phyloP scores from a whole-genome alignment of 2,329 filamentous ascomycete species.

The Ceratocystis papillata region DNA sequence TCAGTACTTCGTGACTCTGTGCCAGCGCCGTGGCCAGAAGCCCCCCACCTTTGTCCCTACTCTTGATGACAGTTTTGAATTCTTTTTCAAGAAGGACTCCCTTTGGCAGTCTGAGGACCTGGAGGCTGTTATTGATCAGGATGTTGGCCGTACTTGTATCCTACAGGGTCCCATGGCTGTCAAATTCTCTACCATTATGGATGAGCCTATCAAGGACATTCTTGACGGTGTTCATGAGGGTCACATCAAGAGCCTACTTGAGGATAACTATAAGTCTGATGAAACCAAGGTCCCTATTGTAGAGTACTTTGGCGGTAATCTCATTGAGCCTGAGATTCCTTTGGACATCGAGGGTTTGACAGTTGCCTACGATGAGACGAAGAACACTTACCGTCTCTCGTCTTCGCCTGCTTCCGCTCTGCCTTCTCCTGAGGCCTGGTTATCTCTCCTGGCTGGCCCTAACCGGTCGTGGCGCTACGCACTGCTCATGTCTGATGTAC shows the following conservation, averaged over 20 bases:
- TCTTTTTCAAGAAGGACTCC: constrained; percentile 99
- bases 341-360: constrained; percentile 77
- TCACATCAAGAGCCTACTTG: constrained; percentile 70
- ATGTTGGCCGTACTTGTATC: constrained; percentile 92
- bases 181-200: constrained; percentile 77
- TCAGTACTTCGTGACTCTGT: constrained; percentile 89
- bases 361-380: constrained; percentile 63
- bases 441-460: constrained; percentile 74
- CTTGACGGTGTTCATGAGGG: constrained; percentile 79
- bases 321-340: constrained; percentile 60
- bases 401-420: constrained; percentile 61
- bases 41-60: constrained; percentile 90
- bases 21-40: constrained; percentile 86
- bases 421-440: constrained; percentile 72
- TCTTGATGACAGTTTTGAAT: constrained; percentile 96
- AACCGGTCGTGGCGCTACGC: constrained; percentile 89
- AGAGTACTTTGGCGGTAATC: constrained; percentile 91
- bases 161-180: constrained; percentile 88
- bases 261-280: constrained; percentile 68
- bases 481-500: constrained; percentile 82
- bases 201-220: constrained; percentile 92
- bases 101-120: constrained; percentile 98
- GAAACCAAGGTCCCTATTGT: constrained; percentile 66
- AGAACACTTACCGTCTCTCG: constrained; percentile 75
- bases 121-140: constrained; percentile 88